phyloP scores from a whole-genome alignment of 1,284 basidiomycete species.

The Thelephora terrestris region DNA sequence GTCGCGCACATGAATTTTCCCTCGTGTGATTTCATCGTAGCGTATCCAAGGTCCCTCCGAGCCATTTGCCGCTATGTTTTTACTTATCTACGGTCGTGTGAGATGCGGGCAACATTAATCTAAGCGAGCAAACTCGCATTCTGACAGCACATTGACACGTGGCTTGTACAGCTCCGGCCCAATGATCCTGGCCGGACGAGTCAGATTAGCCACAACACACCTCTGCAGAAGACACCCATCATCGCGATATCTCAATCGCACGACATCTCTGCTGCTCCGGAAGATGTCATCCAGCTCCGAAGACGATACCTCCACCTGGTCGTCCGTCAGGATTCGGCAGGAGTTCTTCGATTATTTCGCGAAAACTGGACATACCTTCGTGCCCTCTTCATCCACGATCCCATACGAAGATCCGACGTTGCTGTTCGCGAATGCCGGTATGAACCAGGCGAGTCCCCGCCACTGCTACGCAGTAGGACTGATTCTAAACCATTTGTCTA shows the following conservation, averaged over 20 bases:
- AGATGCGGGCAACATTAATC: too few species aligned
- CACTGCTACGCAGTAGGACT: conserved; percentile 3
- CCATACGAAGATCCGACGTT: conserved; percentile 97
- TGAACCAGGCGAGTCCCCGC: conserved; percentile 66
- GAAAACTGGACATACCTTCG: conserved; percentile 77
- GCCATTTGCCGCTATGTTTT: too few species aligned
- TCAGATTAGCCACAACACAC: not conserved
- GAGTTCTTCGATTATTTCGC: conserved; percentile 80
- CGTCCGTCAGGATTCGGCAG: conserved; percentile 59
- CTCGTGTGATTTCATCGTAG: too few species aligned
- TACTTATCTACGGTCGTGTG: too few species aligned
- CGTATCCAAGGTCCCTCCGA: too few species aligned
- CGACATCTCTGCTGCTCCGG: not conserved
- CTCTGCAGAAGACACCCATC: not conserved
- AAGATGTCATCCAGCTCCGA: not conserved
- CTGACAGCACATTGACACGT: too few species aligned
- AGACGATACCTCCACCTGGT: conserved; percentile 38
- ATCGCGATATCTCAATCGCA: not conserved
- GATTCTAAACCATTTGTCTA: conserved; percentile 23
- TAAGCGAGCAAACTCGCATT: too few species aligned
- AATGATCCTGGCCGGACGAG: not conserved
- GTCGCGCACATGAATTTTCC: not conserved
- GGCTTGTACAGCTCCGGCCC: not conserved
- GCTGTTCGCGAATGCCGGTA: conserved; percentile 96
- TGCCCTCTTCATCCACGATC: conserved; percentile 89